Percentiles rank a stretch among this genome's conserved stretches.
Evolutionary conservation across 768 basidiomycete species (phyloP).

Genomic region (Termitomyces sp.): DNA sequence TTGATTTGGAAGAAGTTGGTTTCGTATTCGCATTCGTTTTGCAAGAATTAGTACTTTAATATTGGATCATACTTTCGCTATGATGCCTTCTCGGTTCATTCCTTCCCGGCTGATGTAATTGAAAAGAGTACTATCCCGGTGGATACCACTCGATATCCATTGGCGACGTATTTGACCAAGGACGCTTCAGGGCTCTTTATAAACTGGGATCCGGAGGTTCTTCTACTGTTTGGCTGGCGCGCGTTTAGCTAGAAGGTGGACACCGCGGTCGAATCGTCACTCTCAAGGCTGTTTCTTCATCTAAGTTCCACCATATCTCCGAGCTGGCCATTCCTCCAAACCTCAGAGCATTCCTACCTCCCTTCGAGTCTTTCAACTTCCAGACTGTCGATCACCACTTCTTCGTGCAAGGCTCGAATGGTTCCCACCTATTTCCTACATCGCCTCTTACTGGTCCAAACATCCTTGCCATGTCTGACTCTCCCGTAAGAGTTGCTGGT

Average conservation of each 20-base stretch:
- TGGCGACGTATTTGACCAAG: constrained; percentile 43
- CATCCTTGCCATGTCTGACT: constrained; percentile 28
- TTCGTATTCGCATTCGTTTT: not conserved
- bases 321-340: constrained; percentile 32
- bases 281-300: constrained; percentile 31
- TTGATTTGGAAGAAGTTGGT: not conserved
- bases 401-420: constrained; percentile 43
- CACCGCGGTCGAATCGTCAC: constrained; percentile 23
- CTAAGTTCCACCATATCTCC: constrained; percentile 16
- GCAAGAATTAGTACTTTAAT: not conserved
- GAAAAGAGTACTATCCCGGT: constrained; percentile 48
- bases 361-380: constrained; percentile 14
- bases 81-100: not conserved
- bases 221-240: constrained; percentile 38
- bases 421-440: constrained; percentile 47
- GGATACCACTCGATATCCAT: constrained; percentile 51
- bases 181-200: constrained; percentile 45
- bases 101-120: constrained; percentile 28
- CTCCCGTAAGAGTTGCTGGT: constrained; percentile 24
- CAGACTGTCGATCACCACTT: constrained; percentile 42
- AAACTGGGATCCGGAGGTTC: constrained; percentile 44
- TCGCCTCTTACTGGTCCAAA: constrained; percentile 44
- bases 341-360: constrained; percentile 25
- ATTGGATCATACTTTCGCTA: not conserved
- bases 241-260: constrained; percentile 17